Conservation (phyloP, 306 rosid species). For the Luffa acutangula region DNA sequence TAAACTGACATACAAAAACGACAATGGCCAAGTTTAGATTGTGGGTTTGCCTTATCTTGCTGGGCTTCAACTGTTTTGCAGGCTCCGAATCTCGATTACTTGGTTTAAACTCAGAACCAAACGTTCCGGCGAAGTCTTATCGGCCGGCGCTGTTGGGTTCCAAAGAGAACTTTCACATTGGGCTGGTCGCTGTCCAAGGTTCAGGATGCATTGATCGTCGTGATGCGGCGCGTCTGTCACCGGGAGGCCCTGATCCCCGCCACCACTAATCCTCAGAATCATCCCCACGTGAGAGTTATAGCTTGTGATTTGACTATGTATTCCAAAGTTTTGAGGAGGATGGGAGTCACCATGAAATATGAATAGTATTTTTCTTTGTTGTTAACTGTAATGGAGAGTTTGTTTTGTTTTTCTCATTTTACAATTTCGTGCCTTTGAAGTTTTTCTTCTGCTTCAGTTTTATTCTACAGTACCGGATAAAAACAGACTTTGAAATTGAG, state of each 20-base stretch:
- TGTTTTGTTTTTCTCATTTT: too few relatives aligned
- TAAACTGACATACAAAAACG: too few relatives aligned
- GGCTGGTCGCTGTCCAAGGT: neutral
- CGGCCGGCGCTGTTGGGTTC: slow-evolving; percentile 1
- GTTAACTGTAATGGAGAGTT: too few relatives aligned
- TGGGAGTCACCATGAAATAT: too few relatives aligned
- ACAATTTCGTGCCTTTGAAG: too few relatives aligned
- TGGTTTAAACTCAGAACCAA: neutral
- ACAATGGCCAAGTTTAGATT: neutral
- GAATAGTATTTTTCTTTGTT: too few relatives aligned
- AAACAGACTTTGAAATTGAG: too few relatives aligned
- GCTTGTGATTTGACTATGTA: too few relatives aligned
- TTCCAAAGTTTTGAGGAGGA: too few relatives aligned
- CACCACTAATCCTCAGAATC: slow-evolving; percentile 9
- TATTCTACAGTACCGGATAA: too few relatives aligned
- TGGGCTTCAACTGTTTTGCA: neutral
- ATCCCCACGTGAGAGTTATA: too few relatives aligned
- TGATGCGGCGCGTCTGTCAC: neutral
- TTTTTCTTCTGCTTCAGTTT: too few relatives aligned
- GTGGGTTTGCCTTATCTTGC: neutral
- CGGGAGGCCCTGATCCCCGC: slow-evolving; percentile 12
- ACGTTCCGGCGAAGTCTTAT: neutral
- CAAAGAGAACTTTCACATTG: slow-evolving; percentile 6
- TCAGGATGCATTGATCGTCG: neutral
- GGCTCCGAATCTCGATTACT: neutral